phyloP scores from a whole-genome alignment of 805 yeast species.

The Ogataea nitratoaversa region DNA sequence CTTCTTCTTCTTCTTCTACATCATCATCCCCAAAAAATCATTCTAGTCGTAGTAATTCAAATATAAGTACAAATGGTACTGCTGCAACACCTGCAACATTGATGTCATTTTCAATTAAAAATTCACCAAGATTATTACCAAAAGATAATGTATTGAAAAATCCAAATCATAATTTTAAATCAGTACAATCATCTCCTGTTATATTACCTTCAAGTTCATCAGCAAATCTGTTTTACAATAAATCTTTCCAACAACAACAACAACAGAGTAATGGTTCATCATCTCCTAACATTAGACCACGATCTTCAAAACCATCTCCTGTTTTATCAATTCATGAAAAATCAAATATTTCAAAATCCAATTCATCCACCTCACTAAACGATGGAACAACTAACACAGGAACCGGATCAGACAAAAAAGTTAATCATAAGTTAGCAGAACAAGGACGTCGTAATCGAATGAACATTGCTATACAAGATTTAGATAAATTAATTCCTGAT shows the following conservation, averaged over 20 bases:
- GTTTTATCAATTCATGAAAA: conserved; percentile 1
- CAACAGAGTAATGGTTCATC: conserved; percentile 7
- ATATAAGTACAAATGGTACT: too few species aligned
- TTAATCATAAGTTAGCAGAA: conserved; percentile 87
- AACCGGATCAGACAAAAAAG: conserved; percentile 43
- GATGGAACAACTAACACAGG: neutral
- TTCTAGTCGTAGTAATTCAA: too few species aligned
- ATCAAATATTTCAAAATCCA: neutral
- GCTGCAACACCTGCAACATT: conserved; percentile 30
- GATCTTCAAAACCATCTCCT: conserved; percentile 17
- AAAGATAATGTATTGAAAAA: conserved; percentile 28
- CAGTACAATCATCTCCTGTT: conserved; percentile 33
- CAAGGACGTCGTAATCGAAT: conserved; percentile 93
- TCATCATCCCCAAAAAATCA: too few species aligned
- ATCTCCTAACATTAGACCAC: conserved; percentile 6
- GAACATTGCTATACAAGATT: conserved; percentile 79
- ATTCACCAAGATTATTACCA: conserved; percentile 19
- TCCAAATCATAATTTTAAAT: conserved; percentile 27
- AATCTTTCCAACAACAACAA: conserved; percentile 10
- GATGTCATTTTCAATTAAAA: conserved; percentile 25
- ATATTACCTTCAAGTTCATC: conserved; percentile 30
- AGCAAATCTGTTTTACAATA: too few species aligned
- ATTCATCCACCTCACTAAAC: conserved; percentile 3
- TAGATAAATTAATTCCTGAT: conserved; percentile 66
- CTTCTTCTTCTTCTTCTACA: neutral